Evolutionary conservation across 2,329 filamentous ascomycete species (phyloP), one percentile per base, ranked within the genome.

Genomic region (Boeremia exigua): DNA sequence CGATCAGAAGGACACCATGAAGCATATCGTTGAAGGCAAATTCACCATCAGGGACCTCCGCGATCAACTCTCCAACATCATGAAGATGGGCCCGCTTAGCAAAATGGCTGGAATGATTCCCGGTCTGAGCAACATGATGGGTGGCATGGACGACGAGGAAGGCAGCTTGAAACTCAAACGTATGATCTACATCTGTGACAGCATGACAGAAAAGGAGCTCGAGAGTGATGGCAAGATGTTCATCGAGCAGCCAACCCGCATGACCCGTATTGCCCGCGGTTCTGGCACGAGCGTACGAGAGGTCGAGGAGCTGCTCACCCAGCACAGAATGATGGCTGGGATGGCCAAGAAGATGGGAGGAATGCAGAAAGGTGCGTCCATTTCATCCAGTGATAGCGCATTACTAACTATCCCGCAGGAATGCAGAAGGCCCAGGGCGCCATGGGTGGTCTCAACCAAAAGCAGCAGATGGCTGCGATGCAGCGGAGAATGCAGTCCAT

Each of bases 61-160:
- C 17, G 95, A 99, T 74, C 96, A 99, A 73, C 86, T 99, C 11
- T 90, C 89, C 55, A 98, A 98, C 70, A 97, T 99, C 71, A 97
- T 98, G 92, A 99, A 99, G 80, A 98, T 99, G 95, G 95, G 95
- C 0, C 95, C 95, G 0, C 80, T 99, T 1, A 96, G 91, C 15
- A 98, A 99, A 75, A 96, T 99, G 86, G 96, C 94, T 0, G 92
- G 93, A 68, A 99, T 99, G 95, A 98, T 99, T 61, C 95, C 95
- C 0, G 95, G 95, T 27, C 89, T 99, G 76, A 89, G 89, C 65
- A 90, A 90, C 71, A 88, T 98, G 84, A 98, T 97, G 86, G 88
- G 91, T 48, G 92, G 92, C 34, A 95, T 98, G 85, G 93, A 98
- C 72, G 96, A 99, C 72, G 94, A 98, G 70, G 95, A 98, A 71